Evolutionary conservation across 2,329 filamentous ascomycete species (phyloP).

Genomic region (Fusarium newnesense): DNA sequence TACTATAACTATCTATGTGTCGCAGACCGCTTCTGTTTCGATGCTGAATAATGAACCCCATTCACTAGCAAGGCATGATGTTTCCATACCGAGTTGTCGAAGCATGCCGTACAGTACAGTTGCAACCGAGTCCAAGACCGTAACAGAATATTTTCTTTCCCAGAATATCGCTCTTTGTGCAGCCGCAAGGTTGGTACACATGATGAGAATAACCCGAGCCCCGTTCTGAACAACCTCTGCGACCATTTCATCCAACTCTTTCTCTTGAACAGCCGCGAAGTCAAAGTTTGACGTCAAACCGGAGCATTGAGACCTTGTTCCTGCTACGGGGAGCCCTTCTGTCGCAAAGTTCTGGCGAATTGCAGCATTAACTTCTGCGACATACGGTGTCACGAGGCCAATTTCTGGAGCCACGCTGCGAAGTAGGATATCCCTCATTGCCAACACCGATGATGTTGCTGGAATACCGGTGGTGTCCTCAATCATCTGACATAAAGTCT

Average conservation of each 20-base stretch:
- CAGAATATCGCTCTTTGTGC: neutral
- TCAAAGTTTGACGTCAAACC: neutral
- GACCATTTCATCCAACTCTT: neutral
- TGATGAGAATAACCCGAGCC: neutral
- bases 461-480: neutral
- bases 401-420: neutral
- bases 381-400: neutral
- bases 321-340: neutral
- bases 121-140: neutral
- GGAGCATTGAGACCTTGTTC: neutral
- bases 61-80: neutral
- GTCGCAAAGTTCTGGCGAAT: neutral
- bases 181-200: neutral
- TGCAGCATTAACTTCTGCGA: neutral
- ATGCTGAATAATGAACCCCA: neutral
- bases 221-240: neutral
- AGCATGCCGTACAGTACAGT: neutral
- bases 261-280: neutral
- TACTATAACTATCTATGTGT: neutral
- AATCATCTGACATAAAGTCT: neutral
- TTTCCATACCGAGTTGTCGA: neutral
- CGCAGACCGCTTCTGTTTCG: neutral
- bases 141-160: neutral
- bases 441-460: neutral
- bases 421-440: neutral